Base-by-base conservation (phyloP, 1,284 basidiomycete species). In the Moesziomyces antarcticus region DNA sequence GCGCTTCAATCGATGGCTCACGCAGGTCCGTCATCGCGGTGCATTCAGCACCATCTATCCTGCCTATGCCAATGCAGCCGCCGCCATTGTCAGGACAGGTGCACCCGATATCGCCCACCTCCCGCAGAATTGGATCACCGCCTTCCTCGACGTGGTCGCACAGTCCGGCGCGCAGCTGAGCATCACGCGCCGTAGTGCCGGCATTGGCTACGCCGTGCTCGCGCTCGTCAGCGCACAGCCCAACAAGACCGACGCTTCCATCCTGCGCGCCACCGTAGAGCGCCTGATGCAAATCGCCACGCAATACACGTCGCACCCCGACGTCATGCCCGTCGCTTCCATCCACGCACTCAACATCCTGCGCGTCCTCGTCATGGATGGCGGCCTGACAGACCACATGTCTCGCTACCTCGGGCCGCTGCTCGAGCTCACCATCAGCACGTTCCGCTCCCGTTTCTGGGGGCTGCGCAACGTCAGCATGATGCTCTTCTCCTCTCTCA, bases 301-400 rank as follows among this genome's bases (percentile, higher is more conserved):
- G 22, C 54, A 45, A 10, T 54, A 57, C 18, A 51, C 51, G 21
- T 47, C 67, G n/a, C 61, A 68, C 16, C 21, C 35, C 42, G 62
- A 66, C 11, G 43, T 59, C 33, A 66, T 65, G 60, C 68, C 74
- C 11, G 66, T 77, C 16, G 62, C 73, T 1, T 54, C 60, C 20
- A 78, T 78, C 30, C 84, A 85, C 56, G 82, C 81, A 1, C 78
- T 85, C 69, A 85, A 85, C 69, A 83, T 85, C 21, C 44, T 84
- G 22, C 66, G 80, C 13, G 76, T 82, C 6, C 73, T 82, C n/a
- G 74, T 82, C 37, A 70, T 77, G 62, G 81, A 82, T 50, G 73
- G 75, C 35, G 50, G 56, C 3, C 58, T 82, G 44, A 67, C 78
- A 9, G 56, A 63, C 8, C 50, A 57, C 43, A 72, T 82, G 68